Conservation (phyloP, 345 rosid genomes). For the Aquilaria malaccensis region DNA sequence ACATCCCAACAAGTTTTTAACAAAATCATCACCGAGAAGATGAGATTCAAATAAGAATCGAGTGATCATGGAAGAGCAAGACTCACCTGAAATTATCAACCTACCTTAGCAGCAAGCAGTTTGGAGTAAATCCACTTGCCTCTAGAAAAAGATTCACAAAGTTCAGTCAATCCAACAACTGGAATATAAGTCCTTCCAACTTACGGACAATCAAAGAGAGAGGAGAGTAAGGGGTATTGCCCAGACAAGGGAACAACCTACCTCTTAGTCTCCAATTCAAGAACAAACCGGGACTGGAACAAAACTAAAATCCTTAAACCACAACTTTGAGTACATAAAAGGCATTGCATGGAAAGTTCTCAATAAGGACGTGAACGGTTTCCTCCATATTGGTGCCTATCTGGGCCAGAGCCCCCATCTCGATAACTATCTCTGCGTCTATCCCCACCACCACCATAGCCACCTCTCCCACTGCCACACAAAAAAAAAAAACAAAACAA, state of each 20-base stretch:
- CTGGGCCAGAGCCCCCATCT: conserved; percentile 84
- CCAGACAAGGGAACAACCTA: conserved; percentile 58
- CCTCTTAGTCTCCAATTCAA: conserved; percentile 67
- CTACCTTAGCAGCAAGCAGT: conserved; percentile 73
- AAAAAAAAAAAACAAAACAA: too few relatives aligned
- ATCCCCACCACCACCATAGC: conserved; percentile 83
- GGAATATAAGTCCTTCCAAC: conserved; percentile 25
- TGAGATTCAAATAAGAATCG: not conserved
- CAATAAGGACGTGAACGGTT: conserved; percentile 92
- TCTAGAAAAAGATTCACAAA: conserved; percentile 63
- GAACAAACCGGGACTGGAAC: conserved; percentile 44
- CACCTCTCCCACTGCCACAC: conserved; percentile 73
- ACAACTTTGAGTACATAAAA: conserved; percentile 59
- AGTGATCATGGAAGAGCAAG: conserved; percentile 29
- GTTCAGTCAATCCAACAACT: conserved; percentile 46
- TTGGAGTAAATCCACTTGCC: conserved; percentile 65
- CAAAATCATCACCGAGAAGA: too few relatives aligned
- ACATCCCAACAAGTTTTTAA: too few relatives aligned
- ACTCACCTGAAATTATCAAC: conserved; percentile 80
- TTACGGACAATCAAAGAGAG: conserved; percentile 17
- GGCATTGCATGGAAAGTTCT: conserved; percentile 21
- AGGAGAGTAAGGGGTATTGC: conserved; percentile 46
- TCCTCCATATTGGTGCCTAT: conserved; percentile 79
- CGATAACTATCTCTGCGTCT: conserved; percentile 72
- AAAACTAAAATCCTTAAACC: conserved; percentile 39